Conservation (phyloP, 1,284 basidiomycete genomes). For the Leccinum glutinopallens region DNA sequence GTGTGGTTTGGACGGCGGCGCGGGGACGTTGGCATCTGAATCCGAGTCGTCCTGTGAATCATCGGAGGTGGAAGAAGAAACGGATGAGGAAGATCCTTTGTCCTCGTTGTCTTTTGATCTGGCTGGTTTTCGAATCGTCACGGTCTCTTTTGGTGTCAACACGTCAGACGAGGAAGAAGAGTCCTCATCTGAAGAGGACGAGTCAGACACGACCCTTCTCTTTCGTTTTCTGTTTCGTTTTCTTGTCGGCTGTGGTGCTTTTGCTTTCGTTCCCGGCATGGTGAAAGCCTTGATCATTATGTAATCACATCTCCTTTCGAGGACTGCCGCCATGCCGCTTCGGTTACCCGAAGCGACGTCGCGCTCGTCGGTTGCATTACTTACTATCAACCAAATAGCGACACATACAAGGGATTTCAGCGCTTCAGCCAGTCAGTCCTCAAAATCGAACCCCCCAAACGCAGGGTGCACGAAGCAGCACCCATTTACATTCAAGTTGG, state of each 20-base stretch:
- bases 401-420: neutral
- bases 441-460: neutral
- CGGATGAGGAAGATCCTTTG: conserved; percentile 26
- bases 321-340: neutral
- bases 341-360: neutral
- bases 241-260: conserved; percentile 36
- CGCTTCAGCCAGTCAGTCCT: neutral
- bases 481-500: neutral
- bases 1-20: conserved; percentile 13
- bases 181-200: conserved; percentile 46
- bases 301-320: neutral
- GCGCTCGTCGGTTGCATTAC: neutral
- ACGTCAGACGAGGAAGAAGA: conserved; percentile 26
- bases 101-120: conserved; percentile 12
- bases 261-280: conserved; percentile 27
- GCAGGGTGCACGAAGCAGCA: neutral
- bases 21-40: conserved; percentile 17
- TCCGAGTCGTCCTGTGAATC: conserved; percentile 15
- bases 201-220: conserved; percentile 47
- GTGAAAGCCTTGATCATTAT: neutral
- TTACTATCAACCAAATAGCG: neutral
- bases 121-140: conserved; percentile 6
- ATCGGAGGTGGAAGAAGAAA: conserved; percentile 8
- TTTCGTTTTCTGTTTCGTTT: conserved; percentile 57
- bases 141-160: conserved; percentile 12